Evolutionary conservation across 2,329 filamentous ascomycete genomes (phyloP), one percentile per base, ranked within the genome.

Genomic region (Aspergillus novoparasiticus): DNA sequence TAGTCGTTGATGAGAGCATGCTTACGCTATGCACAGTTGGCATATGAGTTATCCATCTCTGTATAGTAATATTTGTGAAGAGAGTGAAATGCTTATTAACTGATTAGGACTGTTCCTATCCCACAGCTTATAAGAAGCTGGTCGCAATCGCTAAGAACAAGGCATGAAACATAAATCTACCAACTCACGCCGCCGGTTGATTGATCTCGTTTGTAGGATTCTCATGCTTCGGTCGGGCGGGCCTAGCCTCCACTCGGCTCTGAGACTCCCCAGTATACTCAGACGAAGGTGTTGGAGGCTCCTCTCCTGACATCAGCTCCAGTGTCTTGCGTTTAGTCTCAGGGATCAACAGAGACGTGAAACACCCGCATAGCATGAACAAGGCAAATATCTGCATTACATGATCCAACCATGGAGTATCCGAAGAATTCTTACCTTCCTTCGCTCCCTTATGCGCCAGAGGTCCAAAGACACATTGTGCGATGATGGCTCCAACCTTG

Each of bases 371-470:
- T 6, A 94, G 82, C 91, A 93, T 94, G 81, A 94, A 93, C 11
- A 92, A 82, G 0, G 90, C 90, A 76, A 92, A 93, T 43, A 93
- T 90, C 74, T 92, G 84, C 81, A 94, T 88, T 43, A 94, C 85
- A 61, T 90, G 87, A 75, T 91, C 85, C 59, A 94, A 83, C 85
- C 89, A 90, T 1, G 89, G 90, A 1, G 77, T 82, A 0, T 84
- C 84, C 23, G 81, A 78, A 64, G 85, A 86, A 19, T 80, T 75
- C 9, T 80, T 78, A 0, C 61, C 58, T 14, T 19, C 51, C 14
- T 50, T 32, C 0, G 84, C 80, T 30, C 87, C 89, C 36, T 84
- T 84, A 21, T 84, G 85, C 16, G 88, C 81, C 16, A 91, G 78
- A 1, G 88, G 87, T 11, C 87, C 85, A 61, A 88, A 89, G 50